Conservation (phyloP, 192 early-diverging fungal genomes). For the Powellomyces hirtus region DNA sequence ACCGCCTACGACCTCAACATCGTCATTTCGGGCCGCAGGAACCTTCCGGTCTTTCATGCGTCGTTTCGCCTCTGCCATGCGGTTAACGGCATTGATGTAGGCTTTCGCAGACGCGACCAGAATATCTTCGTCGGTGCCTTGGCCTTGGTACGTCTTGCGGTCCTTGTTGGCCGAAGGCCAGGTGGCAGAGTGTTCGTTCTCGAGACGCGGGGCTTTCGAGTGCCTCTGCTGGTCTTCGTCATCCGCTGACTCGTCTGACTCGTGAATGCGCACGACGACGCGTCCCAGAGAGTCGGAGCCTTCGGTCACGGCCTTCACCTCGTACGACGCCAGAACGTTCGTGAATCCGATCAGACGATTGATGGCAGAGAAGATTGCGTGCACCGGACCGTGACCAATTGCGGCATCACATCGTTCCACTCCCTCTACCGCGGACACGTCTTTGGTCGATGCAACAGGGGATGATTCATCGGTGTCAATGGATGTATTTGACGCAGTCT, state of each 20-base stretch:
- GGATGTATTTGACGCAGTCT: background rate
- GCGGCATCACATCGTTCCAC: slow-evolving; percentile 69
- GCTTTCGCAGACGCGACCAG: slow-evolving; percentile 84
- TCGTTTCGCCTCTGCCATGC: slow-evolving; percentile 40
- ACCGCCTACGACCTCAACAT: slow-evolving; percentile 25
- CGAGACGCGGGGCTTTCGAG: slow-evolving; percentile 16
- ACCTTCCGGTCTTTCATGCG: slow-evolving; percentile 14
- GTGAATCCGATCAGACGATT: slow-evolving; percentile 76
- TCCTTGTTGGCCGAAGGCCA: background rate
- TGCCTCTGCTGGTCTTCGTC: slow-evolving; percentile 22
- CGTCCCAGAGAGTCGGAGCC: slow-evolving; percentile 87
- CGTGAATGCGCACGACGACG: slow-evolving; percentile 71
- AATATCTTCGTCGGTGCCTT: slow-evolving; percentile 82
- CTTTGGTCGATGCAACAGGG: background rate
- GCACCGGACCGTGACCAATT: slow-evolving; percentile 82
- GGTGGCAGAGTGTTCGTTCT: slow-evolving; percentile 3
- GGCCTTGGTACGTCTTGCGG: slow-evolving; percentile 61
- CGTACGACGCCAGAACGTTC: slow-evolving; percentile 80
- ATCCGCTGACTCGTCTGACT: slow-evolving; percentile 23
- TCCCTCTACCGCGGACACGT: background rate
- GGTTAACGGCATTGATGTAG: slow-evolving; percentile 85
- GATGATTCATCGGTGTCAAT: slow-evolving; percentile 9
- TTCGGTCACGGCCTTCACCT: slow-evolving; percentile 81
- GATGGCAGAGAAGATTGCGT: slow-evolving; percentile 85
- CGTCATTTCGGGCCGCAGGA: background rate